Evolutionary conservation across 768 basidiomycete genomes (phyloP).

Genomic region (Podaxis mareebaensis): DNA sequence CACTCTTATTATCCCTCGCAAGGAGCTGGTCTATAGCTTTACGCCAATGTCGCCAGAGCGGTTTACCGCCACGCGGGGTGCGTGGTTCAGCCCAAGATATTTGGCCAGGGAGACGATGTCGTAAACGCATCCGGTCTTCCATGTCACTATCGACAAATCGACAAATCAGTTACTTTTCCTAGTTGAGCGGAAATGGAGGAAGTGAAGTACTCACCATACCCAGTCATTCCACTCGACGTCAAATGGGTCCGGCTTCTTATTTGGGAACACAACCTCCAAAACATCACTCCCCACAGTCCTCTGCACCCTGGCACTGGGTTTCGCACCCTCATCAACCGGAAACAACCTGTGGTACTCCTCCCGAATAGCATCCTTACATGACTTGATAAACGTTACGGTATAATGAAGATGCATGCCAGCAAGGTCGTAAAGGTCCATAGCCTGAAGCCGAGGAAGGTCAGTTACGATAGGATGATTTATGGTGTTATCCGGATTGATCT

Average conservation of each 20-base stretch:
- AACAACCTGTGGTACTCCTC: constrained; percentile 57
- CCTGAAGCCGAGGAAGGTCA: constrained; percentile 11
- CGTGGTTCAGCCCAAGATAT: constrained; percentile 53
- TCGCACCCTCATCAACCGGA: constrained; percentile 30
- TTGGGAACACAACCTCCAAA: neutral
- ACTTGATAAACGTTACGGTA: constrained; percentile 53
- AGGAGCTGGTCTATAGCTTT: constrained; percentile 12
- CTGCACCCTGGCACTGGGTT: neutral
- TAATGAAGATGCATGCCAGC: constrained; percentile 61
- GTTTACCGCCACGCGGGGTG: constrained; percentile 21
- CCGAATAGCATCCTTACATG: constrained; percentile 74
- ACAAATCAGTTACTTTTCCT: neutral
- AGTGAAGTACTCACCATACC: constrained; percentile 53
- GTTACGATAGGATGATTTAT: constrained; percentile 8
- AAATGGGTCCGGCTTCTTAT: constrained; percentile 37
- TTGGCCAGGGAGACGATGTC: constrained; percentile 44
- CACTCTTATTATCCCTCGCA: constrained; percentile 20
- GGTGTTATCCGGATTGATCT: constrained; percentile 5
- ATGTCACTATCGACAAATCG: constrained; percentile 56
- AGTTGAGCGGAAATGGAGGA: neutral
- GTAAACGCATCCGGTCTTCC: constrained; percentile 68
- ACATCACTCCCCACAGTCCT: neutral
- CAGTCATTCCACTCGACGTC: constrained; percentile 69
- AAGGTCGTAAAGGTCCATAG: constrained; percentile 14
- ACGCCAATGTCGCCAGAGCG: constrained; percentile 13